Evolutionary conservation across 192 early-diverging fungal species (phyloP).

Genomic region (Coemansia sp.): DNA sequence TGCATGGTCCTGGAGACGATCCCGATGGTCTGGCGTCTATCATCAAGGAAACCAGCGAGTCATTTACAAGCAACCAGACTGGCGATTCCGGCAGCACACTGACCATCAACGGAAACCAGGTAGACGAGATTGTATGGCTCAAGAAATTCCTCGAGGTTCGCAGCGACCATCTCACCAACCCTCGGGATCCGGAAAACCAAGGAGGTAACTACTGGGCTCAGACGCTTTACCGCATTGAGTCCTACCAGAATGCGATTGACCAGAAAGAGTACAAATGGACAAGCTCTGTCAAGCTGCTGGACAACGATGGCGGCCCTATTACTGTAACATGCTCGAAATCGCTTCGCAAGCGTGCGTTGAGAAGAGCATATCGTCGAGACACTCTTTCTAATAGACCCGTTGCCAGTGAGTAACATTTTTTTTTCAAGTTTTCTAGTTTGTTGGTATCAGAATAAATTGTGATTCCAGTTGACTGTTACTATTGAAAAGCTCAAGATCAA

Average conservation of each 20-base stretch:
- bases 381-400: no score
- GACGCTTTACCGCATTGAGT: slow-evolving; percentile 50
- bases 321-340: slow-evolving; percentile 19
- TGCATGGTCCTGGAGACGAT: slow-evolving; percentile 42
- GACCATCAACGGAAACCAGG: slow-evolving; percentile 30
- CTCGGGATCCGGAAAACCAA: slow-evolving; percentile 32
- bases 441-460: neutral
- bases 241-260: slow-evolving; percentile 43
- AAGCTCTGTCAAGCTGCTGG: slow-evolving; percentile 33
- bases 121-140: slow-evolving; percentile 52
- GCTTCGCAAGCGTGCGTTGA: slow-evolving; percentile 6
- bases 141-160: slow-evolving; percentile 50
- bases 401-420: neutral
- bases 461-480: neutral
- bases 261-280: slow-evolving; percentile 31
- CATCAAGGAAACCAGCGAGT: slow-evolving; percentile 20
- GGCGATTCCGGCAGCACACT: slow-evolving; percentile 39
- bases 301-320: slow-evolving; percentile 50
- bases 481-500: neutral
- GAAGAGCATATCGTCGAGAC: neutral
- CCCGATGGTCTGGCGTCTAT: slow-evolving; percentile 38
- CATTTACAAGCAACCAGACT: slow-evolving; percentile 18
- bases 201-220: slow-evolving; percentile 47
- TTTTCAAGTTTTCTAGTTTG: neutral
- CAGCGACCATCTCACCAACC: slow-evolving; percentile 38